A percentile compares a stretch with the other conserved stretches of the same genome.
These are phyloP conservation scores for Acrodontium crateriforme DNA, from an alignment of 2,329 filamentous ascomycete species.

Conservation along the genomic window DNA sequence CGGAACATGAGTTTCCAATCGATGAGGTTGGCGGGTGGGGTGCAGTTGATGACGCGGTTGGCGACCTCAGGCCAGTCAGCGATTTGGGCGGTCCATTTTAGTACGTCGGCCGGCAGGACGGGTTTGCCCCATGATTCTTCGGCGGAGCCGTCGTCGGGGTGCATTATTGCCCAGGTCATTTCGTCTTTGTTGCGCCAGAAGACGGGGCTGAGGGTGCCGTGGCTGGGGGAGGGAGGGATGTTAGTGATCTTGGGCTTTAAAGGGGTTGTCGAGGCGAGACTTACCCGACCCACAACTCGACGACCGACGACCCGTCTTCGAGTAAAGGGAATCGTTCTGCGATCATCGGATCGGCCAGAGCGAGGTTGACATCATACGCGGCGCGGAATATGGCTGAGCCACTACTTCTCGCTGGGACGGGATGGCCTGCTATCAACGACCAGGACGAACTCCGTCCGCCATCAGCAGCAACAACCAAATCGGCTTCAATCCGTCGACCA, in stretches of 20 bases:
- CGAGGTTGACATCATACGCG: slow-evolving; percentile 8
- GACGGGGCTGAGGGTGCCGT: no score
- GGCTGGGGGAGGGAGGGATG: neutral
- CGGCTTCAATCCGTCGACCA: slow-evolving; percentile 30
- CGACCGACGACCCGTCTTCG: slow-evolving; percentile 1
- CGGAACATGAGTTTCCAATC: slow-evolving; percentile 45
- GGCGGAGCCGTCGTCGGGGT: slow-evolving; percentile 20
- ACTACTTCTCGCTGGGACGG: slow-evolving; percentile 8
- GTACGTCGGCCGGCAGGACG: slow-evolving; percentile 21
- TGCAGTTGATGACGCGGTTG: slow-evolving; percentile 30
- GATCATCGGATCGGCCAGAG: slow-evolving; percentile 3
- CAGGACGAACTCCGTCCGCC: slow-evolving; percentile 31
- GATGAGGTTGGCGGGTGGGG: slow-evolving; percentile 16
- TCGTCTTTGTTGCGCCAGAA: slow-evolving; percentile 4
- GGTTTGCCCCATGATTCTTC: slow-evolving; percentile 33
- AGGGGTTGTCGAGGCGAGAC: neutral
- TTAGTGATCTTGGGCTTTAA: neutral
- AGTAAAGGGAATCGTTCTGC: slow-evolving; percentile 1
- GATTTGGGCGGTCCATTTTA: slow-evolving; percentile 19
- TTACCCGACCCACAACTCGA: slow-evolving; percentile 5
- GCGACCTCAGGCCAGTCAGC: slow-evolving; percentile 30
- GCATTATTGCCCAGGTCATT: slow-evolving; percentile 32
- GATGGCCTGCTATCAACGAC: slow-evolving; percentile 30
- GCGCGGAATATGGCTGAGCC: slow-evolving; percentile 10
- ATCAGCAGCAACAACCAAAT: slow-evolving; percentile 23